These are phyloP conservation scores for Candida neerlandica DNA, from an alignment of 1,139 yeast species.

Conservation along the genomic window DNA sequence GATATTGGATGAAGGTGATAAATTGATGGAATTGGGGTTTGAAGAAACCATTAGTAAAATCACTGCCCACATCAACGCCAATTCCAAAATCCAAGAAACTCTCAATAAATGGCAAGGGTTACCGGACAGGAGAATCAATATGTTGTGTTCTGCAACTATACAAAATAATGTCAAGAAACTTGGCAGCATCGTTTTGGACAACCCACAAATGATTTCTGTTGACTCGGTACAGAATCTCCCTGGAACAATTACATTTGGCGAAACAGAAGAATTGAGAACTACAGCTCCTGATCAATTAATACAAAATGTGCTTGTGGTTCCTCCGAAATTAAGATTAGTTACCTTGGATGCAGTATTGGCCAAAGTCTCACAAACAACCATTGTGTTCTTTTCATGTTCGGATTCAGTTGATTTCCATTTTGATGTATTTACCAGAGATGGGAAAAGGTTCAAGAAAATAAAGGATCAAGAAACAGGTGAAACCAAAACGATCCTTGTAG, in stretches of 20 bases:
- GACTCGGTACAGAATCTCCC: constrained; percentile 22
- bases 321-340: constrained; percentile 88
- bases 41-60: constrained; percentile 89
- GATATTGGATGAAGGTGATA: constrained; percentile 93
- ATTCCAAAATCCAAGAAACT: constrained; percentile 44
- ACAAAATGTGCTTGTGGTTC: constrained; percentile 78
- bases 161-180: constrained; percentile 77
- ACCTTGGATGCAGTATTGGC: constrained; percentile 70
- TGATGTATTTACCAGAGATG: constrained; percentile 64
- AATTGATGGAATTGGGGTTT: constrained; percentile 91
- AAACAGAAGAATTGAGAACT: constrained; percentile 21
- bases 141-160: constrained; percentile 93
- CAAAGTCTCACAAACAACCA: constrained; percentile 51
- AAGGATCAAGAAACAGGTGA: constrained; percentile 29
- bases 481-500: constrained; percentile 17
- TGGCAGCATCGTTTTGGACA: constrained; percentile 71
- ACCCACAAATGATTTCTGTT: constrained; percentile 68
- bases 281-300: constrained; percentile 88
- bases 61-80: constrained; percentile 55
- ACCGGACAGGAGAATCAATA: constrained; percentile 72
- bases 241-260: constrained; percentile 45
- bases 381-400: constrained; percentile 90
- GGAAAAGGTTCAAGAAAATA: constrained; percentile 40
- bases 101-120: constrained; percentile 50
- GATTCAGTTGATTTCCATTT: constrained; percentile 95